Conservation (phyloP, 805 yeast genomes). For the Ogataea chonburiensis region DNA sequence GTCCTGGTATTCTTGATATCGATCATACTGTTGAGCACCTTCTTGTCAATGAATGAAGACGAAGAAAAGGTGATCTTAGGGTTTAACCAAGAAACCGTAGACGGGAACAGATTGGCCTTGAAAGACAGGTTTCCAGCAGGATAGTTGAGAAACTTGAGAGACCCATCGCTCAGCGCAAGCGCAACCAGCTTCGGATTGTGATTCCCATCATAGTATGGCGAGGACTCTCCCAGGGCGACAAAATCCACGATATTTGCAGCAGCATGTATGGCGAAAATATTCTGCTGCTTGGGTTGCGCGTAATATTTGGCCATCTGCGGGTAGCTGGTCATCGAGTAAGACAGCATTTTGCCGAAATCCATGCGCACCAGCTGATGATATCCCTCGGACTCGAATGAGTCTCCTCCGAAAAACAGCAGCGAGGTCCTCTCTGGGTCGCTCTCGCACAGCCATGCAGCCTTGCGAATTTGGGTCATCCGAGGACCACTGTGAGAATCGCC, state of each 20-base stretch:
- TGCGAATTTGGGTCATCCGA: conserved; percentile 44
- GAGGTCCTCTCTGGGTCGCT: conserved; percentile 79
- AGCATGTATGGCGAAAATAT: conserved; percentile 53
- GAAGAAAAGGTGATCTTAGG: conserved; percentile 62
- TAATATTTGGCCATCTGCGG: conserved; percentile 80
- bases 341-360: conserved; percentile 78
- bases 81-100: conserved; percentile 73
- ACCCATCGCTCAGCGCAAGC: conserved; percentile 60
- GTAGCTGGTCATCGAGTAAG: conserved; percentile 77
- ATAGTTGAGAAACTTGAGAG: conserved; percentile 57
- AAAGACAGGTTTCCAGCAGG: conserved; percentile 54
- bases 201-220: conserved; percentile 78
- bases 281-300: conserved; percentile 54
- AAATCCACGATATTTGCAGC: conserved; percentile 44
- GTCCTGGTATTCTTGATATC: conserved; percentile 54
- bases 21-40: conserved; percentile 30
- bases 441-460: conserved; percentile 75
- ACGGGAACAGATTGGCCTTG: conserved; percentile 68
- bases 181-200: conserved; percentile 72
- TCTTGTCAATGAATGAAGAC: conserved; percentile 43
- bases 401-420: conserved; percentile 69
- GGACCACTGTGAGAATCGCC: conserved; percentile 26
- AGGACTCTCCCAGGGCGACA: conserved; percentile 53
- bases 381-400: conserved; percentile 42
- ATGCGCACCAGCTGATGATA: conserved; percentile 51